phyloP scores from a whole-genome alignment of 2,329 filamentous ascomycete genomes.

The Claviceps quebecensis region DNA sequence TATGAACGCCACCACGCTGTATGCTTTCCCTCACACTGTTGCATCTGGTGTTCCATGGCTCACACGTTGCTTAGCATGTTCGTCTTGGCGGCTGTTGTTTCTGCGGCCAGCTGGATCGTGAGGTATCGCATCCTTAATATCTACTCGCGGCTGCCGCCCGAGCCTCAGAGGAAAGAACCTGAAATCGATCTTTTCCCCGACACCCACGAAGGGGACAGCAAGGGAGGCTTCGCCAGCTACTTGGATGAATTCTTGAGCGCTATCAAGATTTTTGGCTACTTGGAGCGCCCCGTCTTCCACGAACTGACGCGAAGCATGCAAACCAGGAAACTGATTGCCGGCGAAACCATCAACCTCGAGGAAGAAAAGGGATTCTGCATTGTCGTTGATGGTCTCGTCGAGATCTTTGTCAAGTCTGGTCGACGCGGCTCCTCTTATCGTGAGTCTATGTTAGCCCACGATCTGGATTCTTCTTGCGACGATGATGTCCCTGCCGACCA shows the following conservation, averaged over 20 bases:
- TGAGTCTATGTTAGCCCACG: slow-evolving; percentile 17
- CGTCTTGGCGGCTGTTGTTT: slow-evolving; percentile 62
- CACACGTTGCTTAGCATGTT: slow-evolving; percentile 42
- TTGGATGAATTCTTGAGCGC: slow-evolving; percentile 95
- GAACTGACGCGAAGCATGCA: slow-evolving; percentile 97
- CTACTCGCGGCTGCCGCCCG: slow-evolving; percentile 85
- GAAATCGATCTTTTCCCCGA: slow-evolving; percentile 93
- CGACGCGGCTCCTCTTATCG: slow-evolving; percentile 10
- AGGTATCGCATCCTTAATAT: slow-evolving; percentile 93
- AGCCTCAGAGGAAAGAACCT: slow-evolving; percentile 90
- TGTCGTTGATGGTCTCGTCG: slow-evolving; percentile 88
- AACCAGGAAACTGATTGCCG: slow-evolving; percentile 87
- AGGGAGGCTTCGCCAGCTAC: slow-evolving; percentile 88
- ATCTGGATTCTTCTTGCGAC: slow-evolving; percentile 39
- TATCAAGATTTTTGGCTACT: slow-evolving; percentile 96
- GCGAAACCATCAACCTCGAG: slow-evolving; percentile 86
- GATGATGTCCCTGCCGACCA: slow-evolving; percentile 54
- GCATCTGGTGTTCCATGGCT: slow-evolving; percentile 6
- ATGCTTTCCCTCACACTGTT: slow-evolving; percentile 20
- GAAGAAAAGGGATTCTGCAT: slow-evolving; percentile 97
- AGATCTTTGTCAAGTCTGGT: slow-evolving; percentile 94
- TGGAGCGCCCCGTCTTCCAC: slow-evolving; percentile 93
- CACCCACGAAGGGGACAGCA: slow-evolving; percentile 75
- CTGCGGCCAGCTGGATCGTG: slow-evolving; percentile 85
- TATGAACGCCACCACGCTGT: slow-evolving; percentile 96